phyloP scores from a whole-genome alignment of 108 stramenopile genomes.

The Stephanodiscus minutulus region DNA sequence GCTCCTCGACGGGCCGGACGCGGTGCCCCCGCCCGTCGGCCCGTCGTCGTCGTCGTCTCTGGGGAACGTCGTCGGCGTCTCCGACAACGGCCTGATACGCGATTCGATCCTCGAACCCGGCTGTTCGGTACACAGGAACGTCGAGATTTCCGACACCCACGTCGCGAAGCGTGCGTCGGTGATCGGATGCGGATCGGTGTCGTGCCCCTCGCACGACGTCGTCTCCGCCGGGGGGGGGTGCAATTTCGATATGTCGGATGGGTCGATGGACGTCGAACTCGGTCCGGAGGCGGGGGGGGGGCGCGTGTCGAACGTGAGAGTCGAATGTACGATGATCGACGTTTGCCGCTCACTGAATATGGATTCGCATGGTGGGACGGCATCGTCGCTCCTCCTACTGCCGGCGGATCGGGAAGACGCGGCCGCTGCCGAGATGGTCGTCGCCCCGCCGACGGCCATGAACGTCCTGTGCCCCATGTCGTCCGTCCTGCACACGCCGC shows the following conservation, averaged over 20 bases:
- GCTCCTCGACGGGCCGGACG: conserved; percentile 18
- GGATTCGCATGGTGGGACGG: conserved; percentile 27
- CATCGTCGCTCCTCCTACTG: conserved; percentile 8
- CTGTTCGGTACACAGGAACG: conserved; percentile 69
- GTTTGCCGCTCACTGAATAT: conserved; percentile 58
- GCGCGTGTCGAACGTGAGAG: conserved; percentile 37
- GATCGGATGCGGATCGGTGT: conserved; percentile 63
- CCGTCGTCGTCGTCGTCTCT: neutral
- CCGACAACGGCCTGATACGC: conserved; percentile 56
- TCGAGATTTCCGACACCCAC: conserved; percentile 55
- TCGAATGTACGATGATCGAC: conserved; percentile 71
- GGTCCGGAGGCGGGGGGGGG: conserved; percentile 86
- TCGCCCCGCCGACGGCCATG: conserved; percentile 19
- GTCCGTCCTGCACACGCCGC: conserved; percentile 65
- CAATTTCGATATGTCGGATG: conserved; percentile 42
- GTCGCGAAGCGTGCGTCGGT: conserved; percentile 60
- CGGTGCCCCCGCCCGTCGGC: neutral
- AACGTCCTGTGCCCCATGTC: conserved; percentile 55
- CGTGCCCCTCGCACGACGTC: conserved; percentile 13
- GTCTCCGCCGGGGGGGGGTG: neutral
- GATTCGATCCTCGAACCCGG: conserved; percentile 60
- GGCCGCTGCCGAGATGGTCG: neutral
- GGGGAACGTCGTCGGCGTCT: conserved; percentile 48
- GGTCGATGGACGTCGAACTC: conserved; percentile 59
- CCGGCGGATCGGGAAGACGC: neutral